Evolutionary conservation across 2,329 filamentous ascomycete species (phyloP).

Genomic region (Alternaria ethzedia): DNA sequence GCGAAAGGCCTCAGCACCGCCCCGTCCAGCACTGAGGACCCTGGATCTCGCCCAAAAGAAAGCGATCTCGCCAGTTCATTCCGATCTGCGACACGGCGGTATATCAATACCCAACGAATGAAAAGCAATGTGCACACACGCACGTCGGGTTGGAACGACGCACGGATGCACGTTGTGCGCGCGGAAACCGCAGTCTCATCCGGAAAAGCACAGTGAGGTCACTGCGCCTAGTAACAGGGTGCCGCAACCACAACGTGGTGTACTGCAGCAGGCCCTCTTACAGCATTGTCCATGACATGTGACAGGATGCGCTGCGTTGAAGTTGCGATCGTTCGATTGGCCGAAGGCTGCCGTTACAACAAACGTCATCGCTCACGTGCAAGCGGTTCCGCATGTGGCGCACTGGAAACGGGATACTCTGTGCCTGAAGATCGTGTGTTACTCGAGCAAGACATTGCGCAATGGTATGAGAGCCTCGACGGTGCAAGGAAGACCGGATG

Average conservation of each 20-base stretch:
- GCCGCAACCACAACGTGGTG: slow-evolving; percentile 10
- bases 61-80: background rate
- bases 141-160: slow-evolving; percentile 8
- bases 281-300: background rate
- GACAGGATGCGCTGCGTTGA: slow-evolving; percentile 8
- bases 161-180: slow-evolving; percentile 4
- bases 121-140: slow-evolving; percentile 3
- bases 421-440: slow-evolving; percentile 18
- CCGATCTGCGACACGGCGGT: slow-evolving; percentile 2
- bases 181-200: background rate
- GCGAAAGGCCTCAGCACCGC: slow-evolving; percentile 3
- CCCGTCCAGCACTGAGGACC: background rate
- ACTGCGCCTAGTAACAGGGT: background rate
- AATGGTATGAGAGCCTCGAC: background rate
- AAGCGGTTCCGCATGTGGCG: slow-evolving; percentile 19
- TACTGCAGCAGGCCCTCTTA: background rate
- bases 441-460: background rate
- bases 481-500: background rate
- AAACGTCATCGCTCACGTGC: slow-evolving; percentile 16
- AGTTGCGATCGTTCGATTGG: slow-evolving; percentile 5
- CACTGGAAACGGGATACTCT: slow-evolving; percentile 4
- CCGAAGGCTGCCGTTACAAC: background rate
- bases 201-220: slow-evolving; percentile 14
- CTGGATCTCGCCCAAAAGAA: slow-evolving; percentile 1
- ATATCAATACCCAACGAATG: slow-evolving; percentile 3